Conservation (phyloP, 352 stramenopile genomes). For the Phytopythium litorale region DNA sequence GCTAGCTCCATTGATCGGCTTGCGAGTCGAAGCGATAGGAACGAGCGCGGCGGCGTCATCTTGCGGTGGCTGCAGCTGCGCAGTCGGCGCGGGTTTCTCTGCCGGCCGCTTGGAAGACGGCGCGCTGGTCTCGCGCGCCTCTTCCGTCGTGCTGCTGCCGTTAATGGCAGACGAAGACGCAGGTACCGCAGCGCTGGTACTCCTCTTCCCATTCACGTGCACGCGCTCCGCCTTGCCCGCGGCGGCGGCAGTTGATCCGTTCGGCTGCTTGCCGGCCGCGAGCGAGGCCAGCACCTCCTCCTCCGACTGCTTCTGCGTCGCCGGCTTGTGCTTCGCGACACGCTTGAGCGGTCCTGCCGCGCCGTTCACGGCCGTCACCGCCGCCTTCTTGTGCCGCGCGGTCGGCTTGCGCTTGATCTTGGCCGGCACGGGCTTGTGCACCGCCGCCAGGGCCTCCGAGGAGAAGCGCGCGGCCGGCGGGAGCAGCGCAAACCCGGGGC, state of each 20-base stretch:
- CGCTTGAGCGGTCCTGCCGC: slow-evolving; percentile 8
- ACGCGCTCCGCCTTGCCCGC: slow-evolving; percentile 1
- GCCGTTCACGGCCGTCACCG: slow-evolving; percentile 8
- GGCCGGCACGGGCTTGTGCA: slow-evolving; percentile 18
- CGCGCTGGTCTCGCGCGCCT: neutral
- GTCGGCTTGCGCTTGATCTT: slow-evolving; percentile 30
- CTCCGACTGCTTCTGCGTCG: slow-evolving; percentile 28
- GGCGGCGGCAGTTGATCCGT: slow-evolving; percentile 5
- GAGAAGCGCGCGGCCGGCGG: neutral
- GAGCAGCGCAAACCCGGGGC: neutral
- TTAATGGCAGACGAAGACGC: neutral
- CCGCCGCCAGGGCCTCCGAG: neutral
- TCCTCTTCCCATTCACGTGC: slow-evolving; percentile 11
- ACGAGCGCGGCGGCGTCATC: neutral
- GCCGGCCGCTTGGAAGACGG: neutral
- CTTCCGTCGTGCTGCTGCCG: neutral
- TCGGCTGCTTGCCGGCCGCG: slow-evolving; percentile 14
- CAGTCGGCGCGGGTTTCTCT: neutral
- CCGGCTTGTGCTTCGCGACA: slow-evolving; percentile 9
- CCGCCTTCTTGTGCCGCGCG: slow-evolving; percentile 21
- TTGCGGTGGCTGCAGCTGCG: neutral
- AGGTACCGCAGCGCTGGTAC: slow-evolving; percentile 1
- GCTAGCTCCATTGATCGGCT: neutral
- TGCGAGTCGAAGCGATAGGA: neutral
- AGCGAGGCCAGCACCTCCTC: slow-evolving; percentile 25